Conservation (phyloP, 768 basidiomycete species). For the Boletus eberwhitei region DNA sequence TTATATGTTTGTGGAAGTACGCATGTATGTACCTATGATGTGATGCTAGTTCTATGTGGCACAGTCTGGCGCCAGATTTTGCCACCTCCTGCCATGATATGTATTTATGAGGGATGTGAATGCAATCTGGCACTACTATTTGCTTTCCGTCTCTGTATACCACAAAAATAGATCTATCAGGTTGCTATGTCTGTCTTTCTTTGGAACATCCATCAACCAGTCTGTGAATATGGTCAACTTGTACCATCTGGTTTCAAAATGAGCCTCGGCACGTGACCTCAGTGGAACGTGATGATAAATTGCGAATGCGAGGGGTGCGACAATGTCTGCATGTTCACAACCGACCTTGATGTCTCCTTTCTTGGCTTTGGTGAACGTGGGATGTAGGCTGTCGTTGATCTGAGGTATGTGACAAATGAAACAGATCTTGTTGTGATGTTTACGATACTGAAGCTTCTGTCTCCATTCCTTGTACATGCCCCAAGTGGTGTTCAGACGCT, state of each 20-base stretch:
- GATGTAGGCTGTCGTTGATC: neutral
- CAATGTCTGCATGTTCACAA: neutral
- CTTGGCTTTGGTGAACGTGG: neutral
- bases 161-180: neutral
- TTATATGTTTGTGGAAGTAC: no score
- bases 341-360: neutral
- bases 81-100: no score
- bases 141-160: neutral
- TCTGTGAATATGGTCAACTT: neutral
- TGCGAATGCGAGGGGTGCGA: neutral
- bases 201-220: neutral
- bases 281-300: neutral
- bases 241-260: no score
- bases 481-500: neutral
- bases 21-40: no score
- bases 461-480: neutral
- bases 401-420: constrained; percentile 9
- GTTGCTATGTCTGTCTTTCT: neutral
- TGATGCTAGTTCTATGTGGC: no score
- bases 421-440: constrained; percentile 7
- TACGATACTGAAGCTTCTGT: neutral
- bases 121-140: no score
- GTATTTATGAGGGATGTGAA: no score
- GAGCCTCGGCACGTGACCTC: no score
- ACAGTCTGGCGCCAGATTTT: no score